Evolutionary conservation across 2,329 filamentous ascomycete genomes (phyloP), one percentile per base, ranked within the genome.

Genomic region (Purpureocillium takamizusanense): DNA sequence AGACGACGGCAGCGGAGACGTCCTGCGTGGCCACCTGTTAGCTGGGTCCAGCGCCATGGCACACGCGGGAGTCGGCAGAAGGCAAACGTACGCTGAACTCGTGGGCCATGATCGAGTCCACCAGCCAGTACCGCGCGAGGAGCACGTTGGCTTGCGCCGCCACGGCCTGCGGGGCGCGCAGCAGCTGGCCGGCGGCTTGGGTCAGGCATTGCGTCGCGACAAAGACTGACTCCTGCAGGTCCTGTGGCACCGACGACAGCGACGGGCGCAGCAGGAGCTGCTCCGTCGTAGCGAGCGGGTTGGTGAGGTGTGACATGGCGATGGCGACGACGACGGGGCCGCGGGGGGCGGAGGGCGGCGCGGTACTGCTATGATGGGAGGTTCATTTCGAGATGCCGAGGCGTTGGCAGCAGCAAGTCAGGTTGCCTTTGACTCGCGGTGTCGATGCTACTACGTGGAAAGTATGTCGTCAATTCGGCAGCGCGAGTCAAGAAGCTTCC

Each of bases 131-230:
- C 12, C 90, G 76, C 37, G 83, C 81, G 27, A 94, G 76, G 1
- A 92, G 63, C 31, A 95, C 78, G 53, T 89, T 86, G 3, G 89
- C 86, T 53, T 88, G 85, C 4, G 88, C 85, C 30, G 92, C 86
- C 30, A 86, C 78, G 49, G 88, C 86, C 56, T 95, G 88, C 7
- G 87, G 85, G 30, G 97, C 70, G 35, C 86, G 78, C 3, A 98
- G 72, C 14, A 97, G 74, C 36, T 94, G 72, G 23, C 86, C 86
- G 10, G 85, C 83, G 16, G 82, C 78, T 60, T 92, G 86, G 3
- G 83, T 86, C 32, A 90, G 73, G 49, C 76, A 75, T 55, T 84
- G 79, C 28, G 82, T 81, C 38, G 81, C 72, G 57, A 81, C 83
- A 50, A 83, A 81, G 45, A 89, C 69, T 45, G 76, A 74, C 53